A percentile compares a stretch with the other conserved stretches of the same genome.
Conservation (phyloP, 345 rosid species). For the Salix caprea region DNA sequence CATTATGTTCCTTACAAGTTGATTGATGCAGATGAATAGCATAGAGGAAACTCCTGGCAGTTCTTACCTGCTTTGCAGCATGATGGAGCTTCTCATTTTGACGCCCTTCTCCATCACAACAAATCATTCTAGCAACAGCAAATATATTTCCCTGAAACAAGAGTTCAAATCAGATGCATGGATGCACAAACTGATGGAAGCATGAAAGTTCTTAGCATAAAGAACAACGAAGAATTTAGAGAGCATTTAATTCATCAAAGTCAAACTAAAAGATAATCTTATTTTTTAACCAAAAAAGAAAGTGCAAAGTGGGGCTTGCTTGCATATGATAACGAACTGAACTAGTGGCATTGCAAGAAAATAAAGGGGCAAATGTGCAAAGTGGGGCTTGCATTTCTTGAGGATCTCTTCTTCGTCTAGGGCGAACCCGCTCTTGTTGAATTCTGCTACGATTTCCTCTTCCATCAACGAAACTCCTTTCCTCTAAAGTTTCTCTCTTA, state of each 20-base stretch:
- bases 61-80: constrained; percentile 83
- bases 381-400: constrained; percentile 44
- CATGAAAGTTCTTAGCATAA: neutral
- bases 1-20: neutral
- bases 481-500: constrained; percentile 26
- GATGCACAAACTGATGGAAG: constrained; percentile 4
- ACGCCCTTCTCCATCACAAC: constrained; percentile 94
- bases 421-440: constrained; percentile 53
- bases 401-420: constrained; percentile 64
- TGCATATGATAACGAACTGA: neutral
- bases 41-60: neutral
- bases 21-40: constrained; percentile 2
- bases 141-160: constrained; percentile 70
- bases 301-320: no score
- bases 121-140: constrained; percentile 83
- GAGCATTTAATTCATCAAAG: neutral
- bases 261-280: neutral
- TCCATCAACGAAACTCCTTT: constrained; percentile 42
- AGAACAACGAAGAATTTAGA: neutral
- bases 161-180: constrained; percentile 26
- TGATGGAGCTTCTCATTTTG: constrained; percentile 74
- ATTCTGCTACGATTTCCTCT: constrained; percentile 59
- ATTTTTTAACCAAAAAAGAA: neutral
- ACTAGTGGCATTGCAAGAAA: neutral
- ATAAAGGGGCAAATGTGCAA: neutral